Evolutionary conservation across 768 basidiomycete species (phyloP), one percentile per base, ranked within the genome.

Genomic region (Termitomyces sp.): DNA sequence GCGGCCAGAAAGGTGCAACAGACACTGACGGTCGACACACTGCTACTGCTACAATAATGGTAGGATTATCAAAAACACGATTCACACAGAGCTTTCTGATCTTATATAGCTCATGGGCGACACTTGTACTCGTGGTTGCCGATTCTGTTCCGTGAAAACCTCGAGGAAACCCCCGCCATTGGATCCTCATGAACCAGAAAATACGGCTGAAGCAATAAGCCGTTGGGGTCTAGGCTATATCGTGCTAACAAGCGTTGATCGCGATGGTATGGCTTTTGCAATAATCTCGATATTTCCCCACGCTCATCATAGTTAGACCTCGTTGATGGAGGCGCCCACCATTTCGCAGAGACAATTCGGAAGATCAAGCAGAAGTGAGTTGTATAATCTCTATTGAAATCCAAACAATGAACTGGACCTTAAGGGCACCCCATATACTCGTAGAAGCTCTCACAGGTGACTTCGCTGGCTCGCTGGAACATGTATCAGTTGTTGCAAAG

Each of bases 31-130:
- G 85, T 31, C 86, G 88, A 63, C 85, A 85, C 58, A 82, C 84
- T 50, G 97, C 97, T 24, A 99, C 97, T 7, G 97, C 97, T 12
- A 99, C 97, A 3, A 99, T 99, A 70, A 98, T 99, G 97, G 95
- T 92, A 61, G 58, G 80, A 55, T 48, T 37, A 29, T 34, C 31
- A 48, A 49, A 44, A 54, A 22, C 26, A 29, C 16, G 15, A 29
- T 39, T 15, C 20, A 44, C 22, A 48, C 29, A 52, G 48, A 33
- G 37, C 42, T 41, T 51, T 53, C 55, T 48, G n/a, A 52, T 31
- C 55, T 20, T 51, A 34, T 58, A 29, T 62, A 98, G 95, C 77
- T 99, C 15, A 98, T 99, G 97, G 97, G 97, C 9, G 96, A 98
- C 74, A 97, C 94, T 15, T 99, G 97, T 69, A 99, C 97, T 36